phyloP scores from a whole-genome alignment of 192 early-diverging fungal genomes.

The Coemansia sp. region DNA sequence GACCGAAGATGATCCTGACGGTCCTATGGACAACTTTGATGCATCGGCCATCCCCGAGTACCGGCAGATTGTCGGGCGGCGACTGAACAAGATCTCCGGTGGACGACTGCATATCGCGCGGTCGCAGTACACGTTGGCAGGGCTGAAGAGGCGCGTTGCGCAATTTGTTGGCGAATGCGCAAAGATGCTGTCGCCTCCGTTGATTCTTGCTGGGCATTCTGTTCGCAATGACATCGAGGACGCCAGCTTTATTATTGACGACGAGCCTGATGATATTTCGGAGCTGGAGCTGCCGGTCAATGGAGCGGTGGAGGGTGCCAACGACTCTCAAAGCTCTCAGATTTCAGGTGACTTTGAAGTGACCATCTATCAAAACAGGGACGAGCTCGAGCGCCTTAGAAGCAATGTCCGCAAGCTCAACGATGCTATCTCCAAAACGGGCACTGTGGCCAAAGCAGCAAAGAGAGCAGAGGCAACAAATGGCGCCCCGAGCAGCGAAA shows the following conservation, averaged over 20 bases:
- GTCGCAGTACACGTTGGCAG: constrained; percentile 19
- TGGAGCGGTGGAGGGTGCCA: background rate
- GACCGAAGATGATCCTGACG: background rate
- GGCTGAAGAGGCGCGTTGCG: constrained; percentile 14
- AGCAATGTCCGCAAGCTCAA: background rate
- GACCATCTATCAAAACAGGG: constrained; percentile 20
- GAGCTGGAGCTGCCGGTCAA: background rate
- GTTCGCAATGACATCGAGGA: background rate
- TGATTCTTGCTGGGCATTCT: background rate
- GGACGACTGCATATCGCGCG: constrained; percentile 31
- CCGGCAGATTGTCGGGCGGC: constrained; percentile 22
- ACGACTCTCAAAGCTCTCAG: background rate
- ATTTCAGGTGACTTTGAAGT: constrained; percentile 32
- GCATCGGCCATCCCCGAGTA: constrained; percentile 11
- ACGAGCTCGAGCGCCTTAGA: background rate
- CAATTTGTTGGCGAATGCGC: constrained; percentile 23
- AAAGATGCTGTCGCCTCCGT: constrained; percentile 3
- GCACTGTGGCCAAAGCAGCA: background rate
- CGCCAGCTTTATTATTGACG: constrained; percentile 4
- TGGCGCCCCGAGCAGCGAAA: background rate
- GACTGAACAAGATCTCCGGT: constrained; percentile 47
- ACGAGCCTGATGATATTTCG: background rate
- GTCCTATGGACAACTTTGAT: constrained; percentile 6
- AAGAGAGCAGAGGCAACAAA: no score
- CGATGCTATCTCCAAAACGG: background rate